Evolutionary conservation across 352 stramenopile species (phyloP).

Genomic region (Thalassiosira mediterranea): DNA sequence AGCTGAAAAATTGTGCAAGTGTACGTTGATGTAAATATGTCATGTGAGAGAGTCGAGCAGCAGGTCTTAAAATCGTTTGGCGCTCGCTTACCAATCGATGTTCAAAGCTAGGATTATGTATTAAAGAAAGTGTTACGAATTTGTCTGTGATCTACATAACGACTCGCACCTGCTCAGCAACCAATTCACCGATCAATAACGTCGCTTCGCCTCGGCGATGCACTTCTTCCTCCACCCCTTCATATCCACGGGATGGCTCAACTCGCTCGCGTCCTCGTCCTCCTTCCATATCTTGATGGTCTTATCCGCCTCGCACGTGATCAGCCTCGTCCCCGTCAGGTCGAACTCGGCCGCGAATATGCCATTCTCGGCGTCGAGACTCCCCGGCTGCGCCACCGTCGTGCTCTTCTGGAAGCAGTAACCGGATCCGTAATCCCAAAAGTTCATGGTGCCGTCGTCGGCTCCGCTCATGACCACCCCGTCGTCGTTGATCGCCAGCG

Average conservation of each 20-base stretch:
- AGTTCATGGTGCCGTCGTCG: slow-evolving; percentile 97
- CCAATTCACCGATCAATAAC: slow-evolving; percentile 78
- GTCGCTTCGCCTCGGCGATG: slow-evolving; percentile 77
- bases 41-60: not conserved
- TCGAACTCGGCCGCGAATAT: slow-evolving; percentile 98
- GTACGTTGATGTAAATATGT: too few species aligned
- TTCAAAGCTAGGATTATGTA: not conserved
- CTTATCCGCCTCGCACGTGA: slow-evolving; percentile 99
- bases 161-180: too few species aligned
- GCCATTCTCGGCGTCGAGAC: slow-evolving; percentile 96
- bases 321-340: slow-evolving; percentile 96
- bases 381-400: slow-evolving; percentile 93
- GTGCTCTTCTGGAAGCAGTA: slow-evolving; percentile 96
- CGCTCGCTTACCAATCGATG: too few species aligned
- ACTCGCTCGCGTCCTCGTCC: slow-evolving; percentile 92
- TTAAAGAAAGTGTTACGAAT: not conserved
- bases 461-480: slow-evolving; percentile 94
- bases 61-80: not conserved
- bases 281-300: slow-evolving; percentile 99
- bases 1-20: too few species aligned
- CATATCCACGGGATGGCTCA: slow-evolving; percentile 98
- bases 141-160: not conserved
- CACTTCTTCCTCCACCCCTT: slow-evolving; percentile 94
- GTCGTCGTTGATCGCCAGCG: slow-evolving; percentile 97
- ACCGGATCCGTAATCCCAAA: slow-evolving; percentile 98